Evolutionary conservation across 202 grass and related monocot genomes (phyloP).

Genomic region (Schoenoplectus triqueter): DNA sequence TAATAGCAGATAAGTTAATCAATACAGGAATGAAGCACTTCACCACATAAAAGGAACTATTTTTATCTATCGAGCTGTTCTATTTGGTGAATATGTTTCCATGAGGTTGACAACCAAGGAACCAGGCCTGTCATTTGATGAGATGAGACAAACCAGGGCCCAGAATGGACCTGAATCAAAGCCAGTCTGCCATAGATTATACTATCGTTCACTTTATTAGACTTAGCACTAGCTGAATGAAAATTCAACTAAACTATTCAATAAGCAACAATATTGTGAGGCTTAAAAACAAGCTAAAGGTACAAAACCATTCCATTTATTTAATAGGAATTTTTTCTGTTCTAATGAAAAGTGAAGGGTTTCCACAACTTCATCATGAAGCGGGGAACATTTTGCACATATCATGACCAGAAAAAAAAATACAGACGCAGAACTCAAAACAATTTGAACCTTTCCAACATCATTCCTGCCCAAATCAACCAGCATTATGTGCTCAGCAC

Average conservation of each 20-base stretch:
- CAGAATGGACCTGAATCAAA: background rate
- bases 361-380: background rate
- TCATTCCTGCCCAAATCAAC: constrained; percentile 97
- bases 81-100: background rate
- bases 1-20: background rate
- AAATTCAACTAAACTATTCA: constrained; percentile 20
- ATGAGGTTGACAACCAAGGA: background rate
- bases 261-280: background rate
- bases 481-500: constrained; percentile 97
- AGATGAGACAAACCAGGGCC: background rate
- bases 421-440: constrained; percentile 22
- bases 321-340: background rate
- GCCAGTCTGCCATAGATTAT: background rate
- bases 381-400: background rate
- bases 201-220: background rate
- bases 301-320: background rate
- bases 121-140: background rate
- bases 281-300: background rate
- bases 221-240: too few relatives aligned
- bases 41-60: background rate
- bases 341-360: background rate
- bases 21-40: constrained; percentile 12
- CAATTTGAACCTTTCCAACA: constrained; percentile 77
- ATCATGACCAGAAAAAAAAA: background rate
- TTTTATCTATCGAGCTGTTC: background rate